Percentiles rank a stretch among this genome's conserved stretches.
phyloP scores from a whole-genome alignment of 306 rosid genomes.

The Medicago arabica region DNA sequence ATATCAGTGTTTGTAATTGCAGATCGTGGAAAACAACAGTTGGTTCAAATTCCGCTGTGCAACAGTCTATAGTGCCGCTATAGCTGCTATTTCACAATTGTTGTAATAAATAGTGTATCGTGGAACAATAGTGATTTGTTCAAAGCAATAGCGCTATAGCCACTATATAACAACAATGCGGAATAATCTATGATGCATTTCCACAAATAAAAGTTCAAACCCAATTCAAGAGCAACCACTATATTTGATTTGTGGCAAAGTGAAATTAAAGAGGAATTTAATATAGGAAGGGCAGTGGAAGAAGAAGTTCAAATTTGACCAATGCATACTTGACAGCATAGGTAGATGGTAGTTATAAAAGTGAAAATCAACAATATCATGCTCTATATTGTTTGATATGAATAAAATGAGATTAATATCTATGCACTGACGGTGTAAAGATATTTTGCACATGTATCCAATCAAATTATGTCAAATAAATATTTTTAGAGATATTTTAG shows the following conservation, averaged over 20 bases:
- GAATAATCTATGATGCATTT: neutral
- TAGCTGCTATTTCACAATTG: neutral
- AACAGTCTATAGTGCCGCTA: neutral
- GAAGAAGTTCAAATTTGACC: constrained; percentile 28
- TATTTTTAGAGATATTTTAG: too few species aligned
- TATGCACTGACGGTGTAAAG: too few species aligned
- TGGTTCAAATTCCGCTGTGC: neutral
- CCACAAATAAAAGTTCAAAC: constrained; percentile 1
- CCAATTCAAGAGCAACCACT: neutral
- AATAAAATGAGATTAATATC: neutral
- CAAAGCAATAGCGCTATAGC: neutral
- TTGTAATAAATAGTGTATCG: neutral
- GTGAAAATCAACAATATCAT: constrained; percentile 25
- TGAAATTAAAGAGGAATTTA: constrained; percentile 14
- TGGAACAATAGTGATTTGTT: neutral
- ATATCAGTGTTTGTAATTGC: neutral
- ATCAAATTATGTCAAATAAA: too few species aligned
- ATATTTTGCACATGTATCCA: too few species aligned
- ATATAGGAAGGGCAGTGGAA: neutral
- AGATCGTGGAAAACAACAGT: neutral
- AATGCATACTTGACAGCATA: constrained; percentile 4
- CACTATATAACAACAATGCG: neutral
- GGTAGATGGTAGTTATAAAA: constrained; percentile 10
- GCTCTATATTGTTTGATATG: neutral
- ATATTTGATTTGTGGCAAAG: constrained; percentile 6